Percentiles rank a stretch among this genome's conserved stretches.
phyloP scores from a whole-genome alignment of 2,329 filamentous ascomycete genomes.

The Colletotrichum siamense region DNA sequence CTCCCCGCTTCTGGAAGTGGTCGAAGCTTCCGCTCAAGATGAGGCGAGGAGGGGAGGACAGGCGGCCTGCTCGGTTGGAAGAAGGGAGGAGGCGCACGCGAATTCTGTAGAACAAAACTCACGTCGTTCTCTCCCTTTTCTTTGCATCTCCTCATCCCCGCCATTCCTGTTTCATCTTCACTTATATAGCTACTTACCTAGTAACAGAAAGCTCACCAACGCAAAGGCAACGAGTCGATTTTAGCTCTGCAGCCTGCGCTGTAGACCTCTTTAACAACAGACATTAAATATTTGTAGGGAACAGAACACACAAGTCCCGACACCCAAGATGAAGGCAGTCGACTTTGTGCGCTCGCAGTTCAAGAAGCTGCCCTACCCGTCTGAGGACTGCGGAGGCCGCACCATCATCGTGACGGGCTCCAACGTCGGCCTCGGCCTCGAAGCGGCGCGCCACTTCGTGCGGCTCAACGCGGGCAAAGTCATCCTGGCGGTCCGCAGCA shows the following conservation, averaged over 20 bases:
- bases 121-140: not conserved
- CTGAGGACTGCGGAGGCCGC: slow-evolving; percentile 37
- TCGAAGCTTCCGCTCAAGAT: not conserved
- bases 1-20: not conserved
- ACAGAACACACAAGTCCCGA: not conserved
- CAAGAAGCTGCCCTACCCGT: slow-evolving; percentile 33
- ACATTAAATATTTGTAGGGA: not conserved
- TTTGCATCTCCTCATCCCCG: not conserved
- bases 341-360: slow-evolving; percentile 26
- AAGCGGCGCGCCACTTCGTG: slow-evolving; percentile 45
- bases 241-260: not conserved
- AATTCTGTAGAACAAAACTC: slow-evolving; percentile 6
- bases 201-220: not conserved
- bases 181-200: not conserved
- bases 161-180: not conserved
- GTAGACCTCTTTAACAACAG: not conserved
- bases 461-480: slow-evolving; percentile 43
- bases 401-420: slow-evolving; percentile 48
- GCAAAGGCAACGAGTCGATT: not conserved
- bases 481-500: slow-evolving; percentile 46
- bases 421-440: slow-evolving; percentile 47
- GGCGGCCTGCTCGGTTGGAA: not conserved
- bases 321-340: slow-evolving; percentile 3
- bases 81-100: not conserved
- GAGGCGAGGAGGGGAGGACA: not conserved